Percentiles rank a stretch among this genome's conserved stretches.
Evolutionary conservation across 2,329 filamentous ascomycete genomes (phyloP).

Genomic region (Fusarium pininemorale): DNA sequence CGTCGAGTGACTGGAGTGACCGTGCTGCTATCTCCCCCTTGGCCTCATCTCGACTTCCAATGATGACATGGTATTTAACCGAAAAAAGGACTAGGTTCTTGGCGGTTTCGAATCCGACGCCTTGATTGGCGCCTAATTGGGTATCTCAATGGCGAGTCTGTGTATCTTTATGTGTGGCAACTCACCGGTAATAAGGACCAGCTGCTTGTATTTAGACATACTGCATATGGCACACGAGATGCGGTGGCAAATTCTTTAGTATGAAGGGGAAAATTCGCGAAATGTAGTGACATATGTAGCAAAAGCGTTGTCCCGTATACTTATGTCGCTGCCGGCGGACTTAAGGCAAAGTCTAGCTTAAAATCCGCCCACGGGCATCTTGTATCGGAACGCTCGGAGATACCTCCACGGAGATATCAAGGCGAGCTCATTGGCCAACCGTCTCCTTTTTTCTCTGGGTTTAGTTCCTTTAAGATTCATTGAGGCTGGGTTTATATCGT

Average conservation of each 20-base stretch:
- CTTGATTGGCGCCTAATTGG: constrained; percentile 18
- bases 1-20: background rate
- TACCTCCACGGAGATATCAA: background rate
- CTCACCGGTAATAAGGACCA: constrained; percentile 21
- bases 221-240: no score
- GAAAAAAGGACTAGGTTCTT: constrained; percentile 10
- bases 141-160: background rate
- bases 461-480: rapidly evolving
- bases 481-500: rapidly evolving
- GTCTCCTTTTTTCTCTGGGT: rapidly evolving
- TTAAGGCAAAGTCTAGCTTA: background rate
- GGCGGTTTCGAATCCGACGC: constrained; percentile 16
- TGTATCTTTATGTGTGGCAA: background rate
- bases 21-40: constrained; percentile 1
- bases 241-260: no score
- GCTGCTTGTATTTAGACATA: constrained; percentile 8
- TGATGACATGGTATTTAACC: constrained; percentile 8
- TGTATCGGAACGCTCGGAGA: background rate
- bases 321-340: background rate
- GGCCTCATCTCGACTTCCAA: constrained; percentile 9
- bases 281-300: no score
- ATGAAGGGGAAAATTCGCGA: no score
- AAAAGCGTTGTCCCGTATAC: no score
- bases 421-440: background rate
- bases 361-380: background rate